Base-by-base conservation (phyloP, 768 basidiomycete genomes). In the Omphalotus guepiniiformis region DNA sequence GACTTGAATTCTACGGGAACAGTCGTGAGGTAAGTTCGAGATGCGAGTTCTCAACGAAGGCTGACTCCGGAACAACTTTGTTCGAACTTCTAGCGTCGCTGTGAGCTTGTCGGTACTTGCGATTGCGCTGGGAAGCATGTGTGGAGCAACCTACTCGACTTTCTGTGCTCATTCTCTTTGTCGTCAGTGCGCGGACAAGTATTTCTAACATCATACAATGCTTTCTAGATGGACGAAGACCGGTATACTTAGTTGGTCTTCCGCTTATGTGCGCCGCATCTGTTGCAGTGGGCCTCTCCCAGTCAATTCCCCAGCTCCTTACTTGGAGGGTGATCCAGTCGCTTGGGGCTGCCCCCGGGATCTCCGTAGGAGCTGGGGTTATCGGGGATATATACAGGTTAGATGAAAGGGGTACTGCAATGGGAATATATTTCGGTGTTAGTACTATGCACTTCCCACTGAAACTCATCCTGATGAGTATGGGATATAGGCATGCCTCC, bases 361-460 rank as follows among this genome's bases (percentile, higher is more conserved):
- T 71, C 59, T 76, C 74, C 15, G 70, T 77, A 42, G 87, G 74
- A 12, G 72, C 73, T 0, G 84, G 75, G 2, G 74, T 79, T 4
- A 79, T 85, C 22, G 80, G 79, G 0, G 84, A 86, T 55, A 81
- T 87, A 2, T 85, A 84, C 60, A 73, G 63, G 42, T 56, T 83
- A 2, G 85, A 85, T 44, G 78, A 85, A 51, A 67, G 82, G 23
- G 80, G 75, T 1, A 66, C 71, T 3, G 80, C 78, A 0, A 77
- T 84, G 68, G 83, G 82, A 0, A 61, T 79, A 1, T 82, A 78
- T 58, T 71, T 79, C 42, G 75, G 68, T 1, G 80, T 82, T 34
- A 42, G 67, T n/a, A n/a, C n/a, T n/a, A n/a, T 3, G 6, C 3
- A 11, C 22, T 27, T 2, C 48, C 13, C 19, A 22, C 0, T 42